These are phyloP conservation scores for Parafenestella ontariensis DNA, from an alignment of 2,329 filamentous ascomycete species.

Conservation along the genomic window DNA sequence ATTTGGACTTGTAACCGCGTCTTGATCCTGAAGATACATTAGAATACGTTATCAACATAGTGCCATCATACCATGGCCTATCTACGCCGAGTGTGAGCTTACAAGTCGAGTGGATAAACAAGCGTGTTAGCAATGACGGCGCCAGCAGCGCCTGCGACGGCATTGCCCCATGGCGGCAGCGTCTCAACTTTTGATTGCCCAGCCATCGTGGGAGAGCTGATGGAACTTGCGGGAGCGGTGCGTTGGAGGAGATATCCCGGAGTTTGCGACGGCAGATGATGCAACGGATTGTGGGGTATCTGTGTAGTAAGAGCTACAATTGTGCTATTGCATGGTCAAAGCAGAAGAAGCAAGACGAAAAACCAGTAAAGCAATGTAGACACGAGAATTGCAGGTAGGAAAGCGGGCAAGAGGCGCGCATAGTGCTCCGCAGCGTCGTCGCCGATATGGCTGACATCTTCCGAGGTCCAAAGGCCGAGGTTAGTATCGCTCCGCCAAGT, in stretches of 20 bases:
- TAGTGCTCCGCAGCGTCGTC: constrained; percentile 31
- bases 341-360: not conserved
- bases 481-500: constrained; percentile 23
- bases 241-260: not conserved
- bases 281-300: constrained; percentile 22
- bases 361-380: constrained; percentile 2
- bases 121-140: constrained; percentile 94
- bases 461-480: constrained; percentile 47
- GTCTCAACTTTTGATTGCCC: constrained; percentile 68
- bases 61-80: not conserved
- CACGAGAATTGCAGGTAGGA: constrained; percentile 6
- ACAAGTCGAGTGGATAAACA: constrained; percentile 98
- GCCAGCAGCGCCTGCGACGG: constrained; percentile 89
- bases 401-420: constrained; percentile 23
- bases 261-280: constrained; percentile 19
- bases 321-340: constrained; percentile 34
- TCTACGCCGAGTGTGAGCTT: constrained; percentile 48
- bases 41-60: constrained; percentile 2
- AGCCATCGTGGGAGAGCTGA: constrained; percentile 51
- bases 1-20: constrained; percentile 95
- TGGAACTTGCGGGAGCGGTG: not conserved
- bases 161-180: constrained; percentile 91
- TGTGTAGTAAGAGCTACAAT: constrained; percentile 8
- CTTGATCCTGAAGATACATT: constrained; percentile 74
- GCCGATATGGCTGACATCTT: constrained; percentile 40